Evolutionary conservation across 2,329 filamentous ascomycete species (phyloP).

Genomic region (Lasiodiplodia sp.): DNA sequence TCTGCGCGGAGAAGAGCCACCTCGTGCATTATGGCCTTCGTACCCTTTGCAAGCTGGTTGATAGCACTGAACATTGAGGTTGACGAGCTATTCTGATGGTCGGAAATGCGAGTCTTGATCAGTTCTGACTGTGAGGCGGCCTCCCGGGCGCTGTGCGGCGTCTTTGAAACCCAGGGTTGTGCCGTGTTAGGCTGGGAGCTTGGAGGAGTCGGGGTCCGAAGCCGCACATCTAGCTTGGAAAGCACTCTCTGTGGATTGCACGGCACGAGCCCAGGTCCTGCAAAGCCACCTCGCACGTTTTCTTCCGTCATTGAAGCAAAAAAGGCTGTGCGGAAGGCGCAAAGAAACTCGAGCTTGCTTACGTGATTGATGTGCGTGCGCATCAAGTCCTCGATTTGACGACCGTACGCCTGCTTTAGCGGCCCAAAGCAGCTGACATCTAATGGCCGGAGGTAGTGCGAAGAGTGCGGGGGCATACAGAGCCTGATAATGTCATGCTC

Average conservation of each 20-base stretch:
- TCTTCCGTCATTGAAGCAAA: slow-evolving; percentile 35
- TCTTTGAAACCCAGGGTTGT: slow-evolving; percentile 22
- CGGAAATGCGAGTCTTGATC: slow-evolving; percentile 6
- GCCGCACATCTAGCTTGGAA: slow-evolving; percentile 40
- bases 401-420: slow-evolving; percentile 42
- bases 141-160: slow-evolving; percentile 21
- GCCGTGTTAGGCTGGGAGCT: neutral
- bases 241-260: slow-evolving; percentile 40
- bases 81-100: slow-evolving; percentile 22
- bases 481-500: slow-evolving; percentile 47
- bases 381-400: slow-evolving; percentile 39
- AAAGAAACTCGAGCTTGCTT: slow-evolving; percentile 34
- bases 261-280: slow-evolving; percentile 40
- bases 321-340: slow-evolving; percentile 35
- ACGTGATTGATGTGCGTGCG: slow-evolving; percentile 39
- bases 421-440: slow-evolving; percentile 46
- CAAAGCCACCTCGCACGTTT: slow-evolving; percentile 40
- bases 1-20: slow-evolving; percentile 12
- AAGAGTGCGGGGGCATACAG: slow-evolving; percentile 45
- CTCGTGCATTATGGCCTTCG: neutral
- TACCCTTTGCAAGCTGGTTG: slow-evolving; percentile 16
- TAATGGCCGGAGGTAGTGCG: slow-evolving; percentile 48
- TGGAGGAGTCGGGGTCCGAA: slow-evolving; percentile 31
- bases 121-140: slow-evolving; percentile 7
- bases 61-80: slow-evolving; percentile 20